Evolutionary conservation across 179 eudicot species (phyloP).

Genomic region (Kewa caespitosa): DNA sequence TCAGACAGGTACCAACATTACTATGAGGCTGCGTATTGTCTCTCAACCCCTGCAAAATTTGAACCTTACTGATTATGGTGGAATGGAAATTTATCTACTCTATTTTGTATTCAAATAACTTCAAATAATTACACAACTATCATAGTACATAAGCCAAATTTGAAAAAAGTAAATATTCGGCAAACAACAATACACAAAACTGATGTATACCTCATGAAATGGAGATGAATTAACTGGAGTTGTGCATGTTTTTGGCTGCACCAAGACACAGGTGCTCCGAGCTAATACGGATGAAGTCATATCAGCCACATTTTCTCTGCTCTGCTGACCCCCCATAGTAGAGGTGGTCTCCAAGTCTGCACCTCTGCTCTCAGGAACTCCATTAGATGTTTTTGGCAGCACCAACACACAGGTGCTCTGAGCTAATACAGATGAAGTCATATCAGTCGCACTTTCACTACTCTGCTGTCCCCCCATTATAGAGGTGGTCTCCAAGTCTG

Average conservation of each 20-base stretch:
- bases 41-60: too few relatives aligned
- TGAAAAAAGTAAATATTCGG: too few relatives aligned
- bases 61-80: too few relatives aligned
- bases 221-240: neutral
- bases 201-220: too few relatives aligned
- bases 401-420: neutral
- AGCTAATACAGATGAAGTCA: neutral
- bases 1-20: too few relatives aligned
- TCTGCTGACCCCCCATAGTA: neutral
- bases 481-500: slow-evolving; percentile 5
- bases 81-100: too few relatives aligned
- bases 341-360: neutral
- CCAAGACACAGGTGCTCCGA: neutral
- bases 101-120: too few relatives aligned
- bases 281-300: slow-evolving; percentile 3
- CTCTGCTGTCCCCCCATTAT: neutral
- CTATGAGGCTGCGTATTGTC: too few relatives aligned
- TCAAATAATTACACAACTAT: too few relatives aligned
- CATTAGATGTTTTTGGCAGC: neutral
- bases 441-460: neutral
- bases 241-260: slow-evolving; percentile 14
- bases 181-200: too few relatives aligned
- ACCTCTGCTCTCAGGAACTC: slow-evolving; percentile 7
- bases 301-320: slow-evolving; percentile 1
- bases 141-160: too few relatives aligned